Conservation (phyloP, 2,329 filamentous ascomycete species). For the Uncinocarpus reesii region DNA sequence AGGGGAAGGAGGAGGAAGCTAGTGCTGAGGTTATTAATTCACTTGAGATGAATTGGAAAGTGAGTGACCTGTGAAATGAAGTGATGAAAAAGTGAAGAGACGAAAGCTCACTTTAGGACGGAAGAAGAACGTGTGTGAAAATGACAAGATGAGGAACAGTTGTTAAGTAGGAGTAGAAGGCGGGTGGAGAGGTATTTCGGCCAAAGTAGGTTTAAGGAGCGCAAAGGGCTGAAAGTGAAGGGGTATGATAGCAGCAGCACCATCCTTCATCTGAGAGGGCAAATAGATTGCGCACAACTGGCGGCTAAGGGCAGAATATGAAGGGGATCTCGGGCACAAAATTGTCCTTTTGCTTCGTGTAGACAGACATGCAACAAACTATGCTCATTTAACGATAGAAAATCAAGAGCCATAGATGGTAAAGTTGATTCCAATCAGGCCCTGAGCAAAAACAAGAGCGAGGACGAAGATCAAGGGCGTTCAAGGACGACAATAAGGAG, state of each 20-base stretch:
- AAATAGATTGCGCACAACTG: too few relatives aligned
- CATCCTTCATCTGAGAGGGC: too few relatives aligned
- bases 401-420: not conserved
- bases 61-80: not conserved
- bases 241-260: too few relatives aligned
- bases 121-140: not conserved
- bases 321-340: too few relatives aligned
- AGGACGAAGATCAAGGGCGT: not conserved
- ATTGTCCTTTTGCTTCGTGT: too few relatives aligned
- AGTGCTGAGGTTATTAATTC: not conserved
- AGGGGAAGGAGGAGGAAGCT: not conserved
- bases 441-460: not conserved
- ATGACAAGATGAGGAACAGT: not conserved
- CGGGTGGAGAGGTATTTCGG: not conserved
- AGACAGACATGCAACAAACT: too few relatives aligned
- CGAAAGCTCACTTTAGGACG: constrained; percentile 1
- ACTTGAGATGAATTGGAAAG: not conserved
- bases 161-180: not conserved
- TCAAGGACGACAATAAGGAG: not conserved
- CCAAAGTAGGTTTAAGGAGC: too few relatives aligned
- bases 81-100: not conserved
- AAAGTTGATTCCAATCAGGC: not conserved
- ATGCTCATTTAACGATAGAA: not conserved
- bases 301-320: too few relatives aligned
- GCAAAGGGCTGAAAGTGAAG: too few relatives aligned